Conservation (phyloP, 2,329 filamentous ascomycete species). For the Plenodomus lindquistii region DNA sequence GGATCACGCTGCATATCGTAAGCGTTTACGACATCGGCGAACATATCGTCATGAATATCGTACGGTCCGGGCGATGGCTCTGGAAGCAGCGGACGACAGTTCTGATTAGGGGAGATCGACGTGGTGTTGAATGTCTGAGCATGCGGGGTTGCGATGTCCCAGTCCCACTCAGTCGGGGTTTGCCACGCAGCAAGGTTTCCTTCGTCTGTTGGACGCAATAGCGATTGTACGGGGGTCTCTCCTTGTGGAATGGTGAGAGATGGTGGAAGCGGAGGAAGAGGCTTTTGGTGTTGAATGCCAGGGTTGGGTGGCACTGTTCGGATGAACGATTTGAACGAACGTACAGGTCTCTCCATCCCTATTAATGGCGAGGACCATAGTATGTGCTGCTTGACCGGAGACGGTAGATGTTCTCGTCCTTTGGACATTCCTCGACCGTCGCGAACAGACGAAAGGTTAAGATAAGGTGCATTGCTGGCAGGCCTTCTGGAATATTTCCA, state of each 20-base stretch:
- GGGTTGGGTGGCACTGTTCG: slow-evolving; percentile 24
- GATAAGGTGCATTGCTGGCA: slow-evolving; percentile 7
- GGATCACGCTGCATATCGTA: slow-evolving; percentile 11
- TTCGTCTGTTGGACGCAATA: slow-evolving; percentile 2
- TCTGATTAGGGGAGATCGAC: slow-evolving; percentile 11
- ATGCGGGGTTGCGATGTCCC: not conserved
- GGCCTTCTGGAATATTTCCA: slow-evolving; percentile 31
- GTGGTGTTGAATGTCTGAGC: slow-evolving; percentile 5
- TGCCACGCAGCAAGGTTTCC: slow-evolving; percentile 26
- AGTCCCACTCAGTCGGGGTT: slow-evolving; percentile 32
- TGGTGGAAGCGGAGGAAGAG: slow-evolving; percentile 29
- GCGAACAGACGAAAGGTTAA: slow-evolving; percentile 17
- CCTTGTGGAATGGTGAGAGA: slow-evolving; percentile 2
- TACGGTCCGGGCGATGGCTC: slow-evolving; percentile 30
- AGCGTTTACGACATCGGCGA: slow-evolving; percentile 8
- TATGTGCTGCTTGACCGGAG: slow-evolving; percentile 26
- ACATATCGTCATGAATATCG: slow-evolving; percentile 16
- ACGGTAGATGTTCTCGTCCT: slow-evolving; percentile 24
- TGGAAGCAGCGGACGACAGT: slow-evolving; percentile 33
- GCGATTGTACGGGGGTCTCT: slow-evolving; percentile 2
- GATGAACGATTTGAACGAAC: slow-evolving; percentile 38
- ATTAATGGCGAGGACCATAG: slow-evolving; percentile 30
- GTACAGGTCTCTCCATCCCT: slow-evolving; percentile 40
- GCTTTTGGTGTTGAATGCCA: slow-evolving; percentile 21
- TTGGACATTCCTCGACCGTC: slow-evolving; percentile 28